Base-by-base conservation (phyloP, 2,329 filamentous ascomycete species). In the Mollisiaceae sp. region DNA sequence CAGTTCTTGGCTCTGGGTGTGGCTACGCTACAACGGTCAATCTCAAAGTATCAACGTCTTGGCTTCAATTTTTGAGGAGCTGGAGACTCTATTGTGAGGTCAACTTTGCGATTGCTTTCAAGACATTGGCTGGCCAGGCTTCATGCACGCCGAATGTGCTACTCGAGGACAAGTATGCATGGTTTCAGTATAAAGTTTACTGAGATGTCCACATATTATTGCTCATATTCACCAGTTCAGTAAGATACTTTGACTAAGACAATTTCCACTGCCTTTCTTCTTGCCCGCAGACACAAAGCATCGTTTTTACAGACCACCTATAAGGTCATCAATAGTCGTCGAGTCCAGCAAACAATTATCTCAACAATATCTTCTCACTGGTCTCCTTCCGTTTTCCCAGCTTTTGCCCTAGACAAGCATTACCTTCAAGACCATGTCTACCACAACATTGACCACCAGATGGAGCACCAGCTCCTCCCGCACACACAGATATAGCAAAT, bases 401-500 rank as follows among this genome's bases (percentile, higher is more conserved):
- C 38, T 45, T 50, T 11, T 38, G 5, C 47, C 20, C 11, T 32
- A 22, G 24, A 45, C 38, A 8, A 22, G n/a, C 38, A 38, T n/a
- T 45, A 55, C 41, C 54, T 20, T 9, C 3, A 22, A 24, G 18
- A 8, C 8, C n/a, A 62, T 65, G 64, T 65, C 64, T 39, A 27
- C 59, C 24, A 39, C 36, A 56, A 39, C 60, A 59, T 50, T 47
- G 22, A 32, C 27, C 27, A 32, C 27, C 27, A 39, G 15, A 43
- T 58, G 8, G 39, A 47, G 22, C 24, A 22, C 18, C 18, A 20
- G 35, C 61, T 66, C 59, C 45, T 63, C 56, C 14, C 15, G n/a
- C 56, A 55, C 59, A 54, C 24, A 43, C 11, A 41, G 18, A 41
- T 67, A 63, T 58, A 60, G 47, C 54, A 67, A 62, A n/a, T 65